Conservation (phyloP, 345 rosid genomes). For the Ricinus communis region DNA sequence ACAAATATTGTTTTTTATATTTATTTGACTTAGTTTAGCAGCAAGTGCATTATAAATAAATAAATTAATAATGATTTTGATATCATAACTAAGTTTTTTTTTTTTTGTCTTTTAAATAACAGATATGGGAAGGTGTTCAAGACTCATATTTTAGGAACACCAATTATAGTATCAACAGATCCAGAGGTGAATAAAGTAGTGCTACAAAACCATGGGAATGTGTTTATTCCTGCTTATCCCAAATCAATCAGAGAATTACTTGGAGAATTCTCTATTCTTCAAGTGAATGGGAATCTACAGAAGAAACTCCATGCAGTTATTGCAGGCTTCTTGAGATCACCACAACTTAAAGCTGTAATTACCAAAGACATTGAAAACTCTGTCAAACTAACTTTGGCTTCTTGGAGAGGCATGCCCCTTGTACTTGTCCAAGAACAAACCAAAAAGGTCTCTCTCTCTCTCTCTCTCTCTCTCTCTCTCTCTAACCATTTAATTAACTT, state of each 20-base stretch:
- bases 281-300: slow-evolving; percentile 70
- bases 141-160: slow-evolving; percentile 86
- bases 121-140: slow-evolving; percentile 90
- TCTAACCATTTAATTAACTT: too few species aligned
- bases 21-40: too few species aligned
- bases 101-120: background rate
- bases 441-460: slow-evolving; percentile 49
- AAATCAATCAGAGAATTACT: slow-evolving; percentile 68
- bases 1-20: too few species aligned
- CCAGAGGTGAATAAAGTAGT: slow-evolving; percentile 87
- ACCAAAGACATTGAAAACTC: slow-evolving; percentile 56
- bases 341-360: slow-evolving; percentile 63
- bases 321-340: slow-evolving; percentile 77
- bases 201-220: slow-evolving; percentile 76
- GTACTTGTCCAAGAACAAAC: slow-evolving; percentile 65
- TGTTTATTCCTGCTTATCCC: slow-evolving; percentile 85
- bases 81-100: too few species aligned
- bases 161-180: slow-evolving; percentile 88
- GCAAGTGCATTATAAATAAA: too few species aligned
- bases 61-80: too few species aligned
- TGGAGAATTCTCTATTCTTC: slow-evolving; percentile 76
- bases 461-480: background rate
- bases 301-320: slow-evolving; percentile 72
- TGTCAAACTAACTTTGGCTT: slow-evolving; percentile 48
- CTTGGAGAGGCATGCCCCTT: slow-evolving; percentile 58